These are phyloP conservation scores for Tilletia indica DNA, from an alignment of 1,284 basidiomycete genomes.

Conservation along the genomic window DNA sequence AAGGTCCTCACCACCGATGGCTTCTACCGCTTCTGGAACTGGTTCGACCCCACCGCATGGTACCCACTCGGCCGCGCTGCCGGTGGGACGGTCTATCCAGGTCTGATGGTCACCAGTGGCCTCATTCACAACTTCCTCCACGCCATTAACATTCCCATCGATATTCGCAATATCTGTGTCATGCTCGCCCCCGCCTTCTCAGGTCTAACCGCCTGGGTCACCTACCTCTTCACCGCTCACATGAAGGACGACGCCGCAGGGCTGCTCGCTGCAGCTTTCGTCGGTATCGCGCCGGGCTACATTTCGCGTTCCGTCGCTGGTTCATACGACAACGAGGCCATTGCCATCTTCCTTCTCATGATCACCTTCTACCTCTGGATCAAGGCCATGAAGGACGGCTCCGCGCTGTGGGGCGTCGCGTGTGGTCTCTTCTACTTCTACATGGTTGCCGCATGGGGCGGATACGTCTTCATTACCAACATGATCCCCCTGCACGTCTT, in stretches of 20 bases:
- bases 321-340: slow-evolving; percentile 99
- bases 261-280: slow-evolving; percentile 90
- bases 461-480: slow-evolving; percentile 99
- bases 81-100: slow-evolving; percentile 96
- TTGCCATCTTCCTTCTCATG: slow-evolving; percentile 99
- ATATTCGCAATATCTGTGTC: slow-evolving; percentile 96
- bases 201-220: slow-evolving; percentile 94
- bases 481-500: slow-evolving; percentile 97
- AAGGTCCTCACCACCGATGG: slow-evolving; percentile 78
- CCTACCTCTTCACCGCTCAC: slow-evolving; percentile 63
- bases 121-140: slow-evolving; percentile 91
- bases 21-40: slow-evolving; percentile 65
- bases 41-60: slow-evolving; percentile 97
- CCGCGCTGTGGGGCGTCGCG: slow-evolving; percentile 82
- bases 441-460: slow-evolving; percentile 99
- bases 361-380: slow-evolving; percentile 98
- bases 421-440: slow-evolving; percentile 98
- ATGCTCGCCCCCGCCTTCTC: slow-evolving; percentile 88
- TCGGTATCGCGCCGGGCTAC: slow-evolving; percentile 94
- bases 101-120: slow-evolving; percentile 91
- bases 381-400: slow-evolving; percentile 89
- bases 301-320: slow-evolving; percentile 98
- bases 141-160: slow-evolving; percentile 86
- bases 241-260: slow-evolving; percentile 71
- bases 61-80: slow-evolving; percentile 97